phyloP scores from a whole-genome alignment of 208 protist genomes.

The Phytomonas francai region DNA sequence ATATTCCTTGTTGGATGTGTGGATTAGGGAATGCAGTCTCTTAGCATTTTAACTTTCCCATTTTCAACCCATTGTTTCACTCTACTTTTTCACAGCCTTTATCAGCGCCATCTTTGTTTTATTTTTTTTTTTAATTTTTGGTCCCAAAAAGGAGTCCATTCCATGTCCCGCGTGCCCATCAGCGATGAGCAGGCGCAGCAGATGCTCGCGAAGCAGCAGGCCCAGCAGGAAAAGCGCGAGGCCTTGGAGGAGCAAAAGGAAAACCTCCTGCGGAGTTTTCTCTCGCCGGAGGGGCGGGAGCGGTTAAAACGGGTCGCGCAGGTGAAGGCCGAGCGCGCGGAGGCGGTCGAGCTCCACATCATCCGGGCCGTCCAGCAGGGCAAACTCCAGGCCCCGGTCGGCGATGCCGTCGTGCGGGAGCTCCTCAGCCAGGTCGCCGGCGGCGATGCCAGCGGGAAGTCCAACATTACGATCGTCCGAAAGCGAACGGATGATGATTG shows the following conservation, averaged over 20 bases:
- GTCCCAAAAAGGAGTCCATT: conserved; percentile 1
- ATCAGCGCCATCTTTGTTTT: conserved; percentile 6
- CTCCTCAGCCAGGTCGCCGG: conserved; percentile 53
- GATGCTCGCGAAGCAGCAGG: conserved; percentile 85
- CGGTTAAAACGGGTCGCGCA: conserved; percentile 84
- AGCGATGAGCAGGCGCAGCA: conserved; percentile 84
- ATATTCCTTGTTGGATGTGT: no score
- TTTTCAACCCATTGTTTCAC: no score
- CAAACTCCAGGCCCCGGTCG: conserved; percentile 81
- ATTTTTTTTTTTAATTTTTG: conserved; percentile 12
- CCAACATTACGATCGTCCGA: conserved; percentile 78
- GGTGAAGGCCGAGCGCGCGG: conserved; percentile 79
- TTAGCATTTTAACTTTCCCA: no score
- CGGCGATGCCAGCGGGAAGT: conserved; percentile 43
- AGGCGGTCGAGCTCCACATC: conserved; percentile 82
- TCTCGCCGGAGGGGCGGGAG: conserved; percentile 80
- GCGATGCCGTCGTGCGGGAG: conserved; percentile 76
- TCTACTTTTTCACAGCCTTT: no score
- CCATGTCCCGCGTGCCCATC: conserved; percentile 72
- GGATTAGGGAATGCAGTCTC: no score
- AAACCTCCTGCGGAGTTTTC: conserved; percentile 76
- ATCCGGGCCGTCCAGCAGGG: conserved; percentile 83
- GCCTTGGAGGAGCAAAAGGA: conserved; percentile 84
- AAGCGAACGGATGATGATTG: conserved; percentile 88
- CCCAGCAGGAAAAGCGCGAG: conserved; percentile 67